phyloP scores from a whole-genome alignment of 2,329 filamentous ascomycete species.

The Periglandula ipomoeae region DNA sequence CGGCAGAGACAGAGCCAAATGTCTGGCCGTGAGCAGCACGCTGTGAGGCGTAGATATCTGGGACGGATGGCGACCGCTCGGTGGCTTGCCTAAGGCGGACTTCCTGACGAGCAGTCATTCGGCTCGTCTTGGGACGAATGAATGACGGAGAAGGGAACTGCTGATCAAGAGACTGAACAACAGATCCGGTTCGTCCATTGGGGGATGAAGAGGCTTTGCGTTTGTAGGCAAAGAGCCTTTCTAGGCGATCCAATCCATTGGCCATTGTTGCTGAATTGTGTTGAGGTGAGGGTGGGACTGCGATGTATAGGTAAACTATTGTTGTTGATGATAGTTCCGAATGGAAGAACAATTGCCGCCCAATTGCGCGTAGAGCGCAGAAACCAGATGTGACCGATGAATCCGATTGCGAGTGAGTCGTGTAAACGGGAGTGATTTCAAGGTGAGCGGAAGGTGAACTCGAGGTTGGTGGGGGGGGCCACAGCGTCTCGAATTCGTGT shows the following conservation, averaged over 20 bases:
- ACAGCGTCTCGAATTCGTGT: constrained; percentile 1
- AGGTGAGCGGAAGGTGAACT: constrained; percentile 12
- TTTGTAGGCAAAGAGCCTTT: constrained; percentile 42
- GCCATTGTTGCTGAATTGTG: constrained; percentile 30
- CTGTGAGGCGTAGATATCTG: constrained; percentile 9
- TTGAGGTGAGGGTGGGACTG: background rate
- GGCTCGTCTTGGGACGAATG: constrained; percentile 43
- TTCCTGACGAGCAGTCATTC: constrained; percentile 50
- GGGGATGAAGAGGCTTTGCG: constrained; percentile 23
- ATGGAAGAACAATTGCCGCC: background rate
- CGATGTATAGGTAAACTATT: background rate
- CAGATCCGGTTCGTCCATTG: constrained; percentile 15
- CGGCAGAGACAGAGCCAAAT: constrained; percentile 9
- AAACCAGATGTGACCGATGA: constrained; percentile 4
- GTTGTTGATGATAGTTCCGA: background rate
- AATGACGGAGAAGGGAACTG: constrained; percentile 45
- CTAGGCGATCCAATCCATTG: constrained; percentile 38
- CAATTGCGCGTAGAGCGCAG: background rate
- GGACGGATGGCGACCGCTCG: constrained; percentile 20
- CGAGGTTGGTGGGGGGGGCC: constrained; percentile 1
- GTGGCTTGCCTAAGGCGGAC: constrained; percentile 20
- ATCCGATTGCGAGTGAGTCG: constrained; percentile 1
- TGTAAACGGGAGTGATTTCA: constrained; percentile 9
- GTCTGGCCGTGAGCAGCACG: constrained; percentile 7
- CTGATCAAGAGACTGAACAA: constrained; percentile 18